Evolutionary conservation across 129 eudicot species (phyloP).

Genomic region (Flaveria ramosissima): DNA sequence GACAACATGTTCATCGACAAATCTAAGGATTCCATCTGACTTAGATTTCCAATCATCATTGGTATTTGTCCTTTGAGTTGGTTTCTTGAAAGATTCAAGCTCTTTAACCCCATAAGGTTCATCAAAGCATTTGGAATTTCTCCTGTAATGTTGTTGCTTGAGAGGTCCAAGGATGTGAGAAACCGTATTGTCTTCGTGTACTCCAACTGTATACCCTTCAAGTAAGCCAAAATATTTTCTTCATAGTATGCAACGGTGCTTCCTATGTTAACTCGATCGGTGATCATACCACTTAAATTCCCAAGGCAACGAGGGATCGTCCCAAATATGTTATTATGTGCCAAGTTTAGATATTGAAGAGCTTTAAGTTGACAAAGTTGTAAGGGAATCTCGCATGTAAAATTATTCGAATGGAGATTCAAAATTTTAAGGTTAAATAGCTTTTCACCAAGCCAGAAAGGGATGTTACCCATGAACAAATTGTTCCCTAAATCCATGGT

Average conservation of each 20-base stretch:
- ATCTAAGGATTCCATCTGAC: background rate
- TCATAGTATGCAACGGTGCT: background rate
- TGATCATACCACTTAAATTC: background rate
- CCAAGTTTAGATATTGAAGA: background rate
- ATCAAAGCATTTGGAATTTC: background rate
- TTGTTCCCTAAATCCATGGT: slow-evolving; percentile 8
- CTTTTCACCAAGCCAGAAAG: slow-evolving; percentile 3
- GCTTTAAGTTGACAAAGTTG: background rate
- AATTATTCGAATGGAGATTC: background rate
- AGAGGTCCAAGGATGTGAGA: background rate
- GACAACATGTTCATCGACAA: background rate
- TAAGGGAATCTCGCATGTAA: background rate
- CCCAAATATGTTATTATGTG: background rate
- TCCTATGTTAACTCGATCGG: too few relatives aligned
- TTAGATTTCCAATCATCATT: background rate
- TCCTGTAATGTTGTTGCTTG: background rate
- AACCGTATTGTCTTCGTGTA: background rate
- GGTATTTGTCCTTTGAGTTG: background rate
- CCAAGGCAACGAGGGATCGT: background rate
- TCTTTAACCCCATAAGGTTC: background rate
- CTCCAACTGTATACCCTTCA: background rate
- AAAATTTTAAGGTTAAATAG: background rate
- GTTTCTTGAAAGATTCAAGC: slow-evolving; percentile 3
- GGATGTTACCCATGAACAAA: background rate
- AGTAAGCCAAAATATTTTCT: background rate